phyloP scores from a whole-genome alignment of 192 early-diverging fungal species.

The Coemansia sp. region DNA sequence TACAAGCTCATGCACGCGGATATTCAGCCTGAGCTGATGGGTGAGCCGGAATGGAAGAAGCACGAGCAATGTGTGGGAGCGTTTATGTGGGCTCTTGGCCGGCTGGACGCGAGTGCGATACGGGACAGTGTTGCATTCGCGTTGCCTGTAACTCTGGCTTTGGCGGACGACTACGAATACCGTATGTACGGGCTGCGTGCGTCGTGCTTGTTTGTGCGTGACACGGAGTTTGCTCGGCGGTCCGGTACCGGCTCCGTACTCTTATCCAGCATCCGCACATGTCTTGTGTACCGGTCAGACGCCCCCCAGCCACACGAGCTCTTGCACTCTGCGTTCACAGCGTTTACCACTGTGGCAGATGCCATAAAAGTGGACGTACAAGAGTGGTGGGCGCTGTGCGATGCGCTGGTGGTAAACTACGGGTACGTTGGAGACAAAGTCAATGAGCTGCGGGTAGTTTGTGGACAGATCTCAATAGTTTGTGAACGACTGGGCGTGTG shows the following conservation, averaged over 20 bases:
- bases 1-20: not conserved
- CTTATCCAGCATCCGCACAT: constrained; percentile 16
- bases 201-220: constrained; percentile 8
- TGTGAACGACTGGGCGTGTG: constrained; percentile 28
- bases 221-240: constrained; percentile 23
- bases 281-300: constrained; percentile 30
- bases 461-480: constrained; percentile 13
- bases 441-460: constrained; percentile 13
- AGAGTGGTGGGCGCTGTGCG: constrained; percentile 30
- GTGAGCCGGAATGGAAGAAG: constrained; percentile 17
- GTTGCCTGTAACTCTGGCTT: constrained; percentile 29
- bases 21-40: constrained; percentile 13
- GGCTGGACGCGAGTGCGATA: constrained; percentile 13
- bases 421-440: constrained; percentile 38
- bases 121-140: constrained; percentile 17
- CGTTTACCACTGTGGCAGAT: constrained; percentile 5
- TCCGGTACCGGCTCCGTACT: constrained; percentile 39
- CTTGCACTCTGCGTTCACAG: constrained; percentile 18
- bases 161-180: constrained; percentile 42
- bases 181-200: constrained; percentile 29
- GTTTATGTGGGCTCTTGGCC: constrained; percentile 33
- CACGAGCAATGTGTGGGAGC: constrained; percentile 25
- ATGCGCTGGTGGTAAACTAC: constrained; percentile 25
- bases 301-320: constrained; percentile 11
- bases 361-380: not conserved